A percentile compares a stretch with the other conserved stretches of the same genome.
phyloP scores from a whole-genome alignment of 768 basidiomycete species.

The Cubamyces lactineus region DNA sequence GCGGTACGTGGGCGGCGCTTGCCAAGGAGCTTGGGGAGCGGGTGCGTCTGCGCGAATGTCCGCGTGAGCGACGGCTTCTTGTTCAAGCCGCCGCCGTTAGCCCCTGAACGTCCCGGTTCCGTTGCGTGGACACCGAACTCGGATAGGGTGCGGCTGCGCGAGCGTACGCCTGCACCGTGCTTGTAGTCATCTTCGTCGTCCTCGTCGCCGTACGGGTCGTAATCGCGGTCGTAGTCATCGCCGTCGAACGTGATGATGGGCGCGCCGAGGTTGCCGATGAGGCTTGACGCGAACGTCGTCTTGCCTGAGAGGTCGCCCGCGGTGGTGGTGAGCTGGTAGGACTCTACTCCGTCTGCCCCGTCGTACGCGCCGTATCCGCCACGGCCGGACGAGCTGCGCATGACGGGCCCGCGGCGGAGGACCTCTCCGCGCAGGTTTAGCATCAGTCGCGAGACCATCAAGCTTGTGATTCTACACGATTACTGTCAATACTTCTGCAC shows the following conservation, averaged over 20 bases:
- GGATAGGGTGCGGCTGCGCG: background rate
- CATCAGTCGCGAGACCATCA: conserved; percentile 31
- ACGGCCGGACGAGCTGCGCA: conserved; percentile 6
- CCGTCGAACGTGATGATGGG: conserved; percentile 22
- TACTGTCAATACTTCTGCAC: background rate
- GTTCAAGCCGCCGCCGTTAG: background rate
- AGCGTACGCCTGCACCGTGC: background rate
- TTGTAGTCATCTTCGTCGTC: background rate
- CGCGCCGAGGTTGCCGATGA: conserved; percentile 30
- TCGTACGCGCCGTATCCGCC: background rate
- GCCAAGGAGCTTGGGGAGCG: background rate
- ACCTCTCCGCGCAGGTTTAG: conserved; percentile 28
- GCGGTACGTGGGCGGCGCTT: conserved; percentile 16
- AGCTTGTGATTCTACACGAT: conserved; percentile 23
- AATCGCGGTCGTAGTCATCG: conserved; percentile 73
- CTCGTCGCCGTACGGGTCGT: conserved; percentile 8
- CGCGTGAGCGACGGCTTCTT: conserved; percentile 15
- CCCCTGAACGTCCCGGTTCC: too few relatives aligned
- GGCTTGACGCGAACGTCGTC: conserved; percentile 18
- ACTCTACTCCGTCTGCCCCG: conserved; percentile 1
- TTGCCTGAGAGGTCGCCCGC: conserved; percentile 1
- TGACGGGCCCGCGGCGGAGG: conserved; percentile 17
- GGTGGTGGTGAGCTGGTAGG: conserved; percentile 7
- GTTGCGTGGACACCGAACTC: background rate
- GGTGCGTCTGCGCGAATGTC: background rate